Evolutionary conservation across 148 eudicot genomes (phyloP).

Genomic region (Fagopyrum esculentum): DNA sequence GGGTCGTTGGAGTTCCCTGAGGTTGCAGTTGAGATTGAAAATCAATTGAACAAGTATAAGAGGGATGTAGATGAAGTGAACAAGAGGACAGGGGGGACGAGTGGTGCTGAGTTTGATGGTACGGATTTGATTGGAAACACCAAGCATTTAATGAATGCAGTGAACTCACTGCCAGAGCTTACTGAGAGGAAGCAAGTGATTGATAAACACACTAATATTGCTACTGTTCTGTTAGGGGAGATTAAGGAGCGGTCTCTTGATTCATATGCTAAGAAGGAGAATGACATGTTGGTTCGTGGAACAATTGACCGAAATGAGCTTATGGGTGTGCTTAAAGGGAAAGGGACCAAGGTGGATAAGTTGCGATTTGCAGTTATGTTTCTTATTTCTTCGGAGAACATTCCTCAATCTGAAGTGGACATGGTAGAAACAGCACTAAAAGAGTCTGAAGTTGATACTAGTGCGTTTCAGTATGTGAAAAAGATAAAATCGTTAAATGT

Average conservation of each 20-base stretch:
- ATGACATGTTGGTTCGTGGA: constrained; percentile 93
- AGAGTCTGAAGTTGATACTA: constrained; percentile 81
- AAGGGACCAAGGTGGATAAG: constrained; percentile 78
- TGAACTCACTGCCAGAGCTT: constrained; percentile 86
- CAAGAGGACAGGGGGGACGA: constrained; percentile 71
- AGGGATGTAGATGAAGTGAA: constrained; percentile 94
- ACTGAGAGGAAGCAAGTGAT: constrained; percentile 93
- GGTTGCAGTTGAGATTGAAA: constrained; percentile 92
- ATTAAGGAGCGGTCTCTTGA: constrained; percentile 89
- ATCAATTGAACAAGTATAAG: constrained; percentile 82
- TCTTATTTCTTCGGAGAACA: constrained; percentile 71
- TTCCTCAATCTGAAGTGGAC: constrained; percentile 73
- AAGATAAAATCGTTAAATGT: constrained; percentile 84
- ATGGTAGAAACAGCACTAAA: constrained; percentile 71
- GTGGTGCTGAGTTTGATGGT: constrained; percentile 90
- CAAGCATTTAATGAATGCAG: constrained; percentile 93
- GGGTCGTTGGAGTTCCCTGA: constrained; percentile 88
- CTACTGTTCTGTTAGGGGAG: constrained; percentile 81
- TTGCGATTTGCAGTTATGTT: constrained; percentile 87
- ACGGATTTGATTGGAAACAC: constrained; percentile 90
- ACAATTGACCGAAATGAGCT: constrained; percentile 82
- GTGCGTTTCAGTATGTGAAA: constrained; percentile 92
- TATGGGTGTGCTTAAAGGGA: constrained; percentile 70
- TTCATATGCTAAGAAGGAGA: constrained; percentile 83
- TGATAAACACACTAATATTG: constrained; percentile 92